Percentiles rank a stretch among this genome's conserved stretches.
These are phyloP conservation scores for Alternaria sp. DNA, from an alignment of 2,329 filamentous ascomycete species.

Conservation along the genomic window DNA sequence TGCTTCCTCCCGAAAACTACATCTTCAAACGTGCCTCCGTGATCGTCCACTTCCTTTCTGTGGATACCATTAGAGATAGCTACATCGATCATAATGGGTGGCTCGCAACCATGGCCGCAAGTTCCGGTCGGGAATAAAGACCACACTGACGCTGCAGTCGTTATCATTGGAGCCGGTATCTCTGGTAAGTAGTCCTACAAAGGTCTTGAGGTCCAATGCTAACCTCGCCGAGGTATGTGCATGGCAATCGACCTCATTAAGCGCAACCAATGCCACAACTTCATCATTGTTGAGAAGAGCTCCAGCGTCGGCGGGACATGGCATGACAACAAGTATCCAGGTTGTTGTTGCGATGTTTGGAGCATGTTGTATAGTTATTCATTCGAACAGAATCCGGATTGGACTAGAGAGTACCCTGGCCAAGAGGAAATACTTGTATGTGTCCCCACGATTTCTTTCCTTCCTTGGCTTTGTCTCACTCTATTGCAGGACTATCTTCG, in stretches of 20 bases:
- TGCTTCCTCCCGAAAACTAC: not conserved
- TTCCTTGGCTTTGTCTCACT: not conserved
- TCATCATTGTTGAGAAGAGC: conserved; percentile 66
- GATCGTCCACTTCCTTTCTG: not conserved
- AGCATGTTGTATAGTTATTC: conserved; percentile 66
- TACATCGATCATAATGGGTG: conserved; percentile 45
- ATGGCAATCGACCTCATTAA: conserved; percentile 66
- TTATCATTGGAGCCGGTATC: conserved; percentile 66
- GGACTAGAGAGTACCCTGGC: conserved; percentile 66
- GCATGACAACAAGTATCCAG: conserved; percentile 66
- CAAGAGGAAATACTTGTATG: conserved; percentile 66
- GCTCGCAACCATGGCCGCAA: conserved; percentile 55
- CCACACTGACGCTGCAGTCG: conserved; percentile 62
- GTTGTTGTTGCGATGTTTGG: conserved; percentile 65
- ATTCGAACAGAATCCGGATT: conserved; percentile 67
- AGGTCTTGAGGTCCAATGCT: not conserved
- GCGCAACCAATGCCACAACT: conserved; percentile 61
- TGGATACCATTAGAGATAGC: not conserved
- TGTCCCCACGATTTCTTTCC: not conserved
- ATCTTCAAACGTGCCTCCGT: not conserved
- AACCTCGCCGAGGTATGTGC: conserved; percentile 55
- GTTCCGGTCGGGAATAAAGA: conserved; percentile 59
- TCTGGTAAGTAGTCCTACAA: conserved; percentile 50
- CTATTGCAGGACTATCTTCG: conserved; percentile 58
- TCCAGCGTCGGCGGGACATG: conserved; percentile 63